phyloP scores from a whole-genome alignment of 2,329 filamentous ascomycete genomes.

The Colletotrichum trifolii region DNA sequence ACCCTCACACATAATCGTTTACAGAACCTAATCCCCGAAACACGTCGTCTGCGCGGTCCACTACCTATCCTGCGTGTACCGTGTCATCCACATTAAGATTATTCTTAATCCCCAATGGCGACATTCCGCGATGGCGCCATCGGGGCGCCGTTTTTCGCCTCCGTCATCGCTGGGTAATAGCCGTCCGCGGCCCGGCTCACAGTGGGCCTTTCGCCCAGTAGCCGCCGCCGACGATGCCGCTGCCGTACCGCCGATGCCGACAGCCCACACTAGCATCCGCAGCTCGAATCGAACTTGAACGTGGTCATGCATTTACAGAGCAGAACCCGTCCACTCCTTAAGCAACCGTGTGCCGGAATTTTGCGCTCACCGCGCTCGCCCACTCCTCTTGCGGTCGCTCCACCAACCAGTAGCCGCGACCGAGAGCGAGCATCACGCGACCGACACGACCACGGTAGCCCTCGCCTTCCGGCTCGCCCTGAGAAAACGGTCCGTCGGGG shows the following conservation, averaged over 20 bases:
- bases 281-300: no score
- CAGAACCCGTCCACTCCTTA: slow-evolving; percentile 1
- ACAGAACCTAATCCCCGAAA: slow-evolving; percentile 8
- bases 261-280: slow-evolving; percentile 9
- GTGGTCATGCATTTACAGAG: no score
- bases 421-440: slow-evolving; percentile 79
- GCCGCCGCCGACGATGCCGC: slow-evolving; percentile 33
- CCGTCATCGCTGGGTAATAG: slow-evolving; percentile 19
- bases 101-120: slow-evolving; percentile 20
- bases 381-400: slow-evolving; percentile 74
- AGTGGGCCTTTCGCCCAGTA: slow-evolving; percentile 5
- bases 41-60: background rate
- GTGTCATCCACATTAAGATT: slow-evolving; percentile 15
- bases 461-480: slow-evolving; percentile 76
- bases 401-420: slow-evolving; percentile 84
- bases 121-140: slow-evolving; percentile 31
- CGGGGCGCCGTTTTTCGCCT: slow-evolving; percentile 13
- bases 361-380: slow-evolving; percentile 69
- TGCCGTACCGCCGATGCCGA: slow-evolving; percentile 28
- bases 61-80: background rate
- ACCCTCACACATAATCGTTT: background rate
- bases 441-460: slow-evolving; percentile 85
- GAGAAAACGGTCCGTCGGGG: slow-evolving; percentile 72
- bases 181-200: slow-evolving; percentile 5
- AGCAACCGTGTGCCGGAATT: slow-evolving; percentile 30